phyloP scores from a whole-genome alignment of 2,329 filamentous ascomycete species.

The Neodidymelliopsis sp. region DNA sequence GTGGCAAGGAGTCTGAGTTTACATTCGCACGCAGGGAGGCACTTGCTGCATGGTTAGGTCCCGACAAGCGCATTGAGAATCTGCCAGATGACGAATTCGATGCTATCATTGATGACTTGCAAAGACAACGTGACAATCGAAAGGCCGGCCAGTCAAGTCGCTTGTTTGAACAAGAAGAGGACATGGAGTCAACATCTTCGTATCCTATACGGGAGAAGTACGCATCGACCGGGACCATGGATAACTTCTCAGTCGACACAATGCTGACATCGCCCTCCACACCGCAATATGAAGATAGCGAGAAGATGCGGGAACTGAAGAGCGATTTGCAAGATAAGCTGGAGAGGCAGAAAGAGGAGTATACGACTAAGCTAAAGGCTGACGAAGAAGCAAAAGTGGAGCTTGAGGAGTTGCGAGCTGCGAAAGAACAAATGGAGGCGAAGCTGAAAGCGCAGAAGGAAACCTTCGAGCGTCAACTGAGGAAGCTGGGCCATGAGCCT shows the following conservation, averaged over 20 bases:
- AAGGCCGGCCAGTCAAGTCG: slow-evolving; percentile 68
- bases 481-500: slow-evolving; percentile 65
- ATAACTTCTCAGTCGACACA: slow-evolving; percentile 96
- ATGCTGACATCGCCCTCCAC: slow-evolving; percentile 93
- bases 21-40: slow-evolving; percentile 92
- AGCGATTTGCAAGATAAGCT: slow-evolving; percentile 86
- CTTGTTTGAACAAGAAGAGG: slow-evolving; percentile 73
- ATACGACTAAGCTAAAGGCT: slow-evolving; percentile 76
- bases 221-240: slow-evolving; percentile 89
- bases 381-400: slow-evolving; percentile 79
- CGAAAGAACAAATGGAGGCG: slow-evolving; percentile 89
- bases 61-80: slow-evolving; percentile 88
- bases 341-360: slow-evolving; percentile 85
- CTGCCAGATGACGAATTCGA: slow-evolving; percentile 95
- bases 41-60: slow-evolving; percentile 86
- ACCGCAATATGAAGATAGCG: slow-evolving; percentile 80
- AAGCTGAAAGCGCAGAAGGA: slow-evolving; percentile 84
- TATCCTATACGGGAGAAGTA: slow-evolving; percentile 94
- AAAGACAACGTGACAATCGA: slow-evolving; percentile 83
- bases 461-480: slow-evolving; percentile 83
- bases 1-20: slow-evolving; percentile 89
- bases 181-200: slow-evolving; percentile 86
- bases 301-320: slow-evolving; percentile 74
- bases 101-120: slow-evolving; percentile 90
- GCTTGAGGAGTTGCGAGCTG: slow-evolving; percentile 77